Evolutionary conservation across 1,139 yeast species (phyloP).

Genomic region (Casaregolazyma lundiana): DNA sequence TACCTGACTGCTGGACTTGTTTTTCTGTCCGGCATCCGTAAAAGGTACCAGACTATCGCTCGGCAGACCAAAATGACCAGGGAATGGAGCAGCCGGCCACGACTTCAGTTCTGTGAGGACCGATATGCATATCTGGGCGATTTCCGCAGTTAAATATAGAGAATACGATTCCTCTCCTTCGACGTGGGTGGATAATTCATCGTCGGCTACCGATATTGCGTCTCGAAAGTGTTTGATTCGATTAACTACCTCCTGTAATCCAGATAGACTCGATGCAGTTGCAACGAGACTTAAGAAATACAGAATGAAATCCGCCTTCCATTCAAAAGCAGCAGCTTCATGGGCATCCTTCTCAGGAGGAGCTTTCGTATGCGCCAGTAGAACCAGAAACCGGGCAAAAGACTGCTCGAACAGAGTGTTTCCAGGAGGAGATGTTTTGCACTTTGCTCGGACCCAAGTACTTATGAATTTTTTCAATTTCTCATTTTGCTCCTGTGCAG

Average conservation of each 20-base stretch:
- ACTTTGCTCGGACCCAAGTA: constrained; percentile 65
- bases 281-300: constrained; percentile 61
- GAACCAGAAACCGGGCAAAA: constrained; percentile 63
- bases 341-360: constrained; percentile 43
- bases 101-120: constrained; percentile 51
- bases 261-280: constrained; percentile 61
- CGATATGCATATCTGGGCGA: constrained; percentile 62
- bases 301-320: constrained; percentile 42
- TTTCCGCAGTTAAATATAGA: constrained; percentile 61
- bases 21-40: constrained; percentile 31
- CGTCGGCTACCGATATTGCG: constrained; percentile 24
- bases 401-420: constrained; percentile 51
- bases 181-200: constrained; percentile 26
- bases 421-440: background rate
- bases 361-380: constrained; percentile 72
- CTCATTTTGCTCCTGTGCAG: constrained; percentile 67
- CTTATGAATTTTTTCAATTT: constrained; percentile 47
- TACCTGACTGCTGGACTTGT: constrained; percentile 34
- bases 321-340: constrained; percentile 13
- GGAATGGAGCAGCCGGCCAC: constrained; percentile 79
- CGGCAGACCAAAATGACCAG: constrained; percentile 68
- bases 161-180: constrained; percentile 21
- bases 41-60: constrained; percentile 61
- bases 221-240: constrained; percentile 78
- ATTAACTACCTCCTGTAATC: constrained; percentile 71